A percentile compares a stretch with the other conserved stretches of the same genome.
Evolutionary conservation across 306 rosid genomes (phyloP).

Genomic region (Castanea crenata): DNA sequence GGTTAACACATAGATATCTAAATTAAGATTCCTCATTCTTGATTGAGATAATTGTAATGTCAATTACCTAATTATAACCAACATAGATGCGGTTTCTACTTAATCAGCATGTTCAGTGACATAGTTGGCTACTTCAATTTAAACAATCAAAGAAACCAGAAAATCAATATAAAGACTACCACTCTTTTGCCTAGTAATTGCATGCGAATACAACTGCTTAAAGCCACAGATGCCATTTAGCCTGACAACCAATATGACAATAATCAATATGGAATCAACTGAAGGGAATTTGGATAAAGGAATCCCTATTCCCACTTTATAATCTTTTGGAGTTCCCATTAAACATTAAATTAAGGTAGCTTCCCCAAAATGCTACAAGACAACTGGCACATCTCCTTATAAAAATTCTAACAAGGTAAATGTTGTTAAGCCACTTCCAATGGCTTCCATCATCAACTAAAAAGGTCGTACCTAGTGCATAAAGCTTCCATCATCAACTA

Average conservation of each 20-base stretch:
- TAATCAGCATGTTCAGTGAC: background rate
- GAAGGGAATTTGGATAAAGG: background rate
- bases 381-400: background rate
- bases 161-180: too few relatives aligned
- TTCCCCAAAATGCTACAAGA: background rate
- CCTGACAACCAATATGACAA: background rate
- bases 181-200: too few relatives aligned
- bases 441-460: background rate
- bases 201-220: background rate
- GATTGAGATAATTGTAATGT: background rate
- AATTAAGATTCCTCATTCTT: background rate
- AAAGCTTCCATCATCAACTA: background rate
- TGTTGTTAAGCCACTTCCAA: background rate
- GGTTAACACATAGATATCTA: background rate
- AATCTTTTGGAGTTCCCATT: background rate
- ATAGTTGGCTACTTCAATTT: background rate
- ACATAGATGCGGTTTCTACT: background rate
- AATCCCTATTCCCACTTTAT: background rate
- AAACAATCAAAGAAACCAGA: too few relatives aligned
- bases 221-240: background rate
- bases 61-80: background rate
- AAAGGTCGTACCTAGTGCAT: too few relatives aligned
- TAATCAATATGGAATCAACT: background rate
- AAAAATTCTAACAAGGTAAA: background rate
- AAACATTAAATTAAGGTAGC: background rate